Percentiles rank a stretch among this genome's conserved stretches.
phyloP scores from a whole-genome alignment of 148 eudicot species.

The Nyssa sinensis region DNA sequence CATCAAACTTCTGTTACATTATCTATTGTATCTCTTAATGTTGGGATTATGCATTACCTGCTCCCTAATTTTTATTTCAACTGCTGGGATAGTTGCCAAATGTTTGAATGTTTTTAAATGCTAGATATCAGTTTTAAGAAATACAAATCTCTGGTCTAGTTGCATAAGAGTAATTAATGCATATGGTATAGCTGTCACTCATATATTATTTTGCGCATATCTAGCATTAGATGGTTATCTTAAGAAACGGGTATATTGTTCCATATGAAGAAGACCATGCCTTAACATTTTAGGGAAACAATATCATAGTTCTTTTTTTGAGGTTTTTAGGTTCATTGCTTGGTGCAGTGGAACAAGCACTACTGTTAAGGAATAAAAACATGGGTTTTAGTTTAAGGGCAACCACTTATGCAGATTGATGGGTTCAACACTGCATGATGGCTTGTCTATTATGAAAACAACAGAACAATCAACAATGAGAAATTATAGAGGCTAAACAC shows the following conservation, averaged over 20 bases:
- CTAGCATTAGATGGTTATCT: not conserved
- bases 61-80: slow-evolving; percentile 9
- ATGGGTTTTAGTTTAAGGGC: not conserved
- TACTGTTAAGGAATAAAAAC: not conserved
- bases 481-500: not conserved
- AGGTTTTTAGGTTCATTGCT: not conserved
- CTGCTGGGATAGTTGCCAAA: not conserved
- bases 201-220: no score
- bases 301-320: not conserved
- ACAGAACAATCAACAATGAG: not conserved
- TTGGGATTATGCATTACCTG: not conserved
- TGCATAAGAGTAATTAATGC: not conserved
- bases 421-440: no score
- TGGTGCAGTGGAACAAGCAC: not conserved
- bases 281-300: not conserved
- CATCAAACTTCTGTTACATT: slow-evolving; percentile 4
- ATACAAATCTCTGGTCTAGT: not conserved
- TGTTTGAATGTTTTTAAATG: not conserved
- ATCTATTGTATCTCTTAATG: not conserved
- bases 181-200: not conserved
- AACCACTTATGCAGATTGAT: not conserved
- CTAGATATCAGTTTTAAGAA: not conserved
- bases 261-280: not conserved
- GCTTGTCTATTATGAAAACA: no score
- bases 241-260: not conserved